These are phyloP conservation scores for Coemansia sp. DNA, from an alignment of 192 early-diverging fungal species.

Conservation along the genomic window DNA sequence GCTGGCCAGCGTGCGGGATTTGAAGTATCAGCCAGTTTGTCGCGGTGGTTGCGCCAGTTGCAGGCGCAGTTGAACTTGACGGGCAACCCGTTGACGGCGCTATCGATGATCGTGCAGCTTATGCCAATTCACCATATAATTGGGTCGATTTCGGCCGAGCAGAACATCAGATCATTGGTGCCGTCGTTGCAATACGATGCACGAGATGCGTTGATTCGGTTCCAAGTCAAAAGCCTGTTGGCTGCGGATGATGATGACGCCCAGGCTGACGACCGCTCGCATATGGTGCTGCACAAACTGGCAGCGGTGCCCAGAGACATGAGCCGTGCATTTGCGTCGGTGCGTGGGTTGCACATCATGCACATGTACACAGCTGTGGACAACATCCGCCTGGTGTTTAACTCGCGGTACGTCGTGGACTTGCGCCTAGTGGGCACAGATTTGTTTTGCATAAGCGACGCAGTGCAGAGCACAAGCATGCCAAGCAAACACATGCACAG, in stretches of 20 bases:
- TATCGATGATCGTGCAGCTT: slow-evolving; percentile 45
- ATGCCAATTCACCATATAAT: slow-evolving; percentile 47
- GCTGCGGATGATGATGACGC: slow-evolving; percentile 1
- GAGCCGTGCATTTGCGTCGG: slow-evolving; percentile 25
- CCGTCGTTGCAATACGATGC: slow-evolving; percentile 18
- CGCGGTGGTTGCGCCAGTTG: slow-evolving; percentile 49
- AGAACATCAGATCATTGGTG: slow-evolving; percentile 19
- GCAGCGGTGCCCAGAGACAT: slow-evolving; percentile 12
- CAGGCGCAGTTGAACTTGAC: slow-evolving; percentile 48
- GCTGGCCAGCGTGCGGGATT: slow-evolving; percentile 11
- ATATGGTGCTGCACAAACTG: slow-evolving; percentile 29
- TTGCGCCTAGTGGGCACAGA: slow-evolving; percentile 43
- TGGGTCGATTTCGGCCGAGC: slow-evolving; percentile 19
- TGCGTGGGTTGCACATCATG: slow-evolving; percentile 38
- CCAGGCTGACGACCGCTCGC: slow-evolving; percentile 13
- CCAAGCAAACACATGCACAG: slow-evolving; percentile 5
- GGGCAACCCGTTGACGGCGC: slow-evolving; percentile 30
- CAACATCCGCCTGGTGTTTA: slow-evolving; percentile 50
- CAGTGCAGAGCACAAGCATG: slow-evolving; percentile 20
- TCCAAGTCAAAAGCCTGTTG: slow-evolving; percentile 20
- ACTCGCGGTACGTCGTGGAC: slow-evolving; percentile 46
- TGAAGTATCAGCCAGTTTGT: slow-evolving; percentile 35
- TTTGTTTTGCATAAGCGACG: slow-evolving; percentile 38
- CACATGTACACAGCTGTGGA: slow-evolving; percentile 52
- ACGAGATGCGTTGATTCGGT: slow-evolving; percentile 20